phyloP scores from a whole-genome alignment of 2,329 filamentous ascomycete genomes.

The Aaosphaeria arxii region DNA sequence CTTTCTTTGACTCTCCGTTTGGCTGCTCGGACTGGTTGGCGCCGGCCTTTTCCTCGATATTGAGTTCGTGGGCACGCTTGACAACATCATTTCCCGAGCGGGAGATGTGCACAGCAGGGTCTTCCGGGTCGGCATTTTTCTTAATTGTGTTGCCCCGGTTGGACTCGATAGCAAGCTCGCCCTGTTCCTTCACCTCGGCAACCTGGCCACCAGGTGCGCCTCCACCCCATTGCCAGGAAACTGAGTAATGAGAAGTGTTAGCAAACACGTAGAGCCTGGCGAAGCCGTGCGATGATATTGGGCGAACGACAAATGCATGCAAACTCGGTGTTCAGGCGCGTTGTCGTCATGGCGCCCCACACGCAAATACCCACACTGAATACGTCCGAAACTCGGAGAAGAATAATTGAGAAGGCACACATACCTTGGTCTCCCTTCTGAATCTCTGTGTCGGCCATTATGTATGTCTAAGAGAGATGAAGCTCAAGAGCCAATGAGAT shows the following conservation, averaged over 20 bases:
- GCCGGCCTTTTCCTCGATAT: slow-evolving; percentile 49
- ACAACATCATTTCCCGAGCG: slow-evolving; percentile 63
- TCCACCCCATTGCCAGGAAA: slow-evolving; percentile 62
- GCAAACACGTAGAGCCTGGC: not conserved
- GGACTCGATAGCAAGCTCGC: slow-evolving; percentile 59
- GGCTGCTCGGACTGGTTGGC: slow-evolving; percentile 18
- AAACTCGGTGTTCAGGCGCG: not conserved
- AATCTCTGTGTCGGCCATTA: slow-evolving; percentile 34
- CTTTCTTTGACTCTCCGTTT: slow-evolving; percentile 23
- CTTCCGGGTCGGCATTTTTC: slow-evolving; percentile 58
- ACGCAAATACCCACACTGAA: not conserved
- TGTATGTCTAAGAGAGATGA: slow-evolving; percentile 12
- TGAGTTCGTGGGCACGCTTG: slow-evolving; percentile 60
- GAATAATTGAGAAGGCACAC: slow-evolving; percentile 2
- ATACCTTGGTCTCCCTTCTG: slow-evolving; percentile 37
- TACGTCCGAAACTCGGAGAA: not conserved
- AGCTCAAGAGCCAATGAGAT: slow-evolving; percentile 23
- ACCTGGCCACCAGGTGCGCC: slow-evolving; percentile 56
- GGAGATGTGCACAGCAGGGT: slow-evolving; percentile 60
- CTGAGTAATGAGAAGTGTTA: slow-evolving; percentile 34
- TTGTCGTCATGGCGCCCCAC: slow-evolving; percentile 1
- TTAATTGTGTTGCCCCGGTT: slow-evolving; percentile 63
- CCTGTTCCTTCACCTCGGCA: slow-evolving; percentile 56
- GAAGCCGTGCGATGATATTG: no score
- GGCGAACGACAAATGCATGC: no score